phyloP scores from a whole-genome alignment of 768 basidiomycete genomes.

The Gloeophyllum trabeum region DNA sequence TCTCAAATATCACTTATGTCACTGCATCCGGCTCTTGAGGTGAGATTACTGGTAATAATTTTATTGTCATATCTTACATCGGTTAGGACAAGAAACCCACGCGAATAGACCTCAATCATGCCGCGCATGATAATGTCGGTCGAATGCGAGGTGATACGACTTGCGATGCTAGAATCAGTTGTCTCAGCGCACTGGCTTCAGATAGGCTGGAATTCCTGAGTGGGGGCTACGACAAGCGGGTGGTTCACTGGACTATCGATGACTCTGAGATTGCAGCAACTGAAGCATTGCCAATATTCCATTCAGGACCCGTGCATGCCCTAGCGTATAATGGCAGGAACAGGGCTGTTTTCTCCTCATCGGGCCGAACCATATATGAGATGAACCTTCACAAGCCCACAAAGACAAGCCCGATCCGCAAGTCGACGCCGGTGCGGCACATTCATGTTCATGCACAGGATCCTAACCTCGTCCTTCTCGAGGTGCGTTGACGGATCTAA shows the following conservation, averaged over 20 bases:
- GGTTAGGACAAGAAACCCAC: not conserved
- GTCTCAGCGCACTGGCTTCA: slow-evolving; percentile 28
- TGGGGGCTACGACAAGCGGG: slow-evolving; percentile 33
- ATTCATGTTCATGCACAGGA: slow-evolving; percentile 5
- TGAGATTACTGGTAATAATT: not conserved
- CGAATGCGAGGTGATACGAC: slow-evolving; percentile 14
- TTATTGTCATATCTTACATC: not conserved
- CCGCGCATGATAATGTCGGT: slow-evolving; percentile 17
- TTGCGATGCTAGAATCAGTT: slow-evolving; percentile 23
- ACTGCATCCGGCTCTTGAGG: not conserved
- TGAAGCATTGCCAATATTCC: slow-evolving; percentile 15
- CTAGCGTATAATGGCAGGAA: slow-evolving; percentile 26
- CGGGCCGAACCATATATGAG: slow-evolving; percentile 21
- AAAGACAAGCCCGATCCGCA: slow-evolving; percentile 16
- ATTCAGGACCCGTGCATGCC: slow-evolving; percentile 21
- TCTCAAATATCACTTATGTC: slow-evolving; percentile 1
- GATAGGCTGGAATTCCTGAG: slow-evolving; percentile 28
- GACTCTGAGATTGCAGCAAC: slow-evolving; percentile 4
- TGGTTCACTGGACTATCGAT: slow-evolving; percentile 27
- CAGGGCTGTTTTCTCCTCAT: slow-evolving; percentile 23
- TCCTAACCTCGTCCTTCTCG: slow-evolving; percentile 30
- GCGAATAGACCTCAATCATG: slow-evolving; percentile 11
- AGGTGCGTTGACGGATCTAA: slow-evolving; percentile 24
- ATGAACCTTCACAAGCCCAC: slow-evolving; percentile 26
- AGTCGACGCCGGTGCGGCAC: slow-evolving; percentile 19